Evolutionary conservation across 2,329 filamentous ascomycete genomes (phyloP).

Genomic region (Fusarium kyushuense): DNA sequence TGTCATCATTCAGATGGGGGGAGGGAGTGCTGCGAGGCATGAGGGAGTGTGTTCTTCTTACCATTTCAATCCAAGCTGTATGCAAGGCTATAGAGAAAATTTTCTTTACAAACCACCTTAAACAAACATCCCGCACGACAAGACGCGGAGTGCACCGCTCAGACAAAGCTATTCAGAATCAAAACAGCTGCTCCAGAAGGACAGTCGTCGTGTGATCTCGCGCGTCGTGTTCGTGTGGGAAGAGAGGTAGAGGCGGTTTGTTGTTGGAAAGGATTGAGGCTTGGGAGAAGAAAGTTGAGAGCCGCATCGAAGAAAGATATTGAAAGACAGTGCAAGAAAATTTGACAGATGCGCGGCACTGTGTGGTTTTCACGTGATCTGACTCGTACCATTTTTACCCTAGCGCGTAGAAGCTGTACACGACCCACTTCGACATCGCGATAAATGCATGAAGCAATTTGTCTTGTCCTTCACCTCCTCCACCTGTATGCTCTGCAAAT

Average conservation of each 20-base stretch:
- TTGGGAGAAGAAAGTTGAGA: slow-evolving; percentile 32
- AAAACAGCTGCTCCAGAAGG: slow-evolving; percentile 29
- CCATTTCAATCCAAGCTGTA: slow-evolving; percentile 32
- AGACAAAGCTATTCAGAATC: slow-evolving; percentile 30
- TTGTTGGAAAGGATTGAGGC: slow-evolving; percentile 34
- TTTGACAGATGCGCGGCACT: slow-evolving; percentile 47
- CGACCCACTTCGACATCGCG: slow-evolving; percentile 32
- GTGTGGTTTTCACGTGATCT: slow-evolving; percentile 44
- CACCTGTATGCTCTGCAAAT: slow-evolving; percentile 7
- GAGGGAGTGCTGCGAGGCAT: slow-evolving; percentile 31
- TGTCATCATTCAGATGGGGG: slow-evolving; percentile 75
- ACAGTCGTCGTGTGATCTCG: slow-evolving; percentile 19
- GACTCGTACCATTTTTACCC: slow-evolving; percentile 3
- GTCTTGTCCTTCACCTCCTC: slow-evolving; percentile 5
- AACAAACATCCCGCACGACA: slow-evolving; percentile 9
- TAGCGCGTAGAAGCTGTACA: slow-evolving; percentile 40
- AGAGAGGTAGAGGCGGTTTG: slow-evolving; percentile 16
- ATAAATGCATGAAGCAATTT: slow-evolving; percentile 48
- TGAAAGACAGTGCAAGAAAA: slow-evolving; percentile 51
- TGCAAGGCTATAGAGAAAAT: slow-evolving; percentile 16
- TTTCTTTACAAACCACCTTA: slow-evolving; percentile 13
- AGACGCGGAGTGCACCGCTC: slow-evolving; percentile 2
- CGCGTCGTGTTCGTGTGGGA: slow-evolving; percentile 21
- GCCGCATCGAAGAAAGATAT: slow-evolving; percentile 49
- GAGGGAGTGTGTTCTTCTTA: slow-evolving; percentile 42